Evolutionary conservation across 805 yeast species (phyloP), one percentile per base, ranked within the genome.

Genomic region (Hanseniaspora valbyensis): DNA sequence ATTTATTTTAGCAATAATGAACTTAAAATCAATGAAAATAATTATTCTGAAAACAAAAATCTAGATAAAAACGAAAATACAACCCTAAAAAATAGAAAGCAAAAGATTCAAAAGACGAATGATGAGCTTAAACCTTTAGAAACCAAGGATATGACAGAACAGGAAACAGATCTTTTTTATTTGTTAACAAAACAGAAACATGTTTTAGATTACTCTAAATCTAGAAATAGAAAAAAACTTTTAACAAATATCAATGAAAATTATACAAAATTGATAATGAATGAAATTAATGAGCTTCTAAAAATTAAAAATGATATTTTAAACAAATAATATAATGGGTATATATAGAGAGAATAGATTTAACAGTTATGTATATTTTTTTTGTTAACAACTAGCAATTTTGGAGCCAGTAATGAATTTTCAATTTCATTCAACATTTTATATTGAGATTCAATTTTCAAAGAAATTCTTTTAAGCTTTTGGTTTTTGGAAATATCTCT

Each of bases 121-220:
- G 29, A 6, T 9, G 12, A n/a, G 22, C 24, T 25, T 16, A 34
- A 34, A 44, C 19, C 34, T 3, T 5, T 19, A 32, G 21, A 22
- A 30, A 48, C 42, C 9, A 33, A 32, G 18, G 44, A 40, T n/a
- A 21, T 33, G 4, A 26, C 29, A 14, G 24, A 40, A 16, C 14
- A 14, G 14, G 13, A 33, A 13, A 32, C 10, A 0, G 13, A 7
- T 8, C 14, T 40, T 9, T 9, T 29, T 22, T 44, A 40, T n/a
- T 8, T n/a, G n/a, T 10, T 40, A 2, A 39, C 32, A 3, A 48
- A 40, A 25, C 24, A 40, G 4, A 37, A 26, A 6, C 25, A n/a
- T 18, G 19, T 24, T 19, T 19, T 48, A 16, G 41, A 48, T 25
- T 48, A 22, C 26, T 28, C 44, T 16, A 48, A 48, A n/a, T 18